Evolutionary conservation across 2,329 filamentous ascomycete species (phyloP).

Genomic region (Orbilia blumenaviensis): DNA sequence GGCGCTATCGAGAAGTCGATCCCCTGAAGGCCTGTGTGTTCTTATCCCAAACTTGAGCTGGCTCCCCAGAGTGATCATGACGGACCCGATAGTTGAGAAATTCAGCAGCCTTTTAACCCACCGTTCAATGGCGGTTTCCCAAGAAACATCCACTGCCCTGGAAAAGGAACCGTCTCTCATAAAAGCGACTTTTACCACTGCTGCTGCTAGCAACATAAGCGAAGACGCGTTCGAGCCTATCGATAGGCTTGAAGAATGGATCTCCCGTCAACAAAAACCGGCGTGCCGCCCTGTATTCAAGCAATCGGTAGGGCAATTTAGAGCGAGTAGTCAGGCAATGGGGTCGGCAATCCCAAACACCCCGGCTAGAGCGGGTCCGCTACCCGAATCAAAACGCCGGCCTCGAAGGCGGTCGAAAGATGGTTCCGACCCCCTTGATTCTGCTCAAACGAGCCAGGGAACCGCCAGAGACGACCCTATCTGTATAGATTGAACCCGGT

Average conservation of each 20-base stretch:
- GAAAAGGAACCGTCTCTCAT: background rate
- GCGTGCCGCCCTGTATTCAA: conserved; percentile 26
- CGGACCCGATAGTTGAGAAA: conserved; percentile 33
- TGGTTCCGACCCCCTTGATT: background rate
- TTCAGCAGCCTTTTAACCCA: conserved; percentile 24
- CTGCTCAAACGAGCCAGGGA: background rate
- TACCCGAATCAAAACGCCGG: background rate
- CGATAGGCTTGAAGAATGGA: background rate
- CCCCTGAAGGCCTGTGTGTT: conserved; percentile 64
- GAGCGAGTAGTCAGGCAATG: background rate
- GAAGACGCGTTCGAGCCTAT: background rate
- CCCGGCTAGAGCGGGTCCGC: too few species aligned
- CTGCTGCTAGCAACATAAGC: background rate
- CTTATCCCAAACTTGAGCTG: background rate
- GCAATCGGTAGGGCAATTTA: conserved; percentile 44
- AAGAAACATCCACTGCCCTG: background rate
- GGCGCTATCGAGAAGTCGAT: conserved; percentile 68
- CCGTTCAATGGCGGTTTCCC: background rate
- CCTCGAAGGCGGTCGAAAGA: background rate
- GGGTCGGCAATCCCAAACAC: background rate
- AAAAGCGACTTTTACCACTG: background rate
- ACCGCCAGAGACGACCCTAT: background rate
- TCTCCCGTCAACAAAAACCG: background rate
- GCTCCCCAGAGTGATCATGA: conserved; percentile 36
- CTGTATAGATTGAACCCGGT: background rate